Percentiles rank a stretch among this genome's conserved stretches.
Evolutionary conservation across 305 asterid species (phyloP).

Genomic region (Rubia peregrina): DNA sequence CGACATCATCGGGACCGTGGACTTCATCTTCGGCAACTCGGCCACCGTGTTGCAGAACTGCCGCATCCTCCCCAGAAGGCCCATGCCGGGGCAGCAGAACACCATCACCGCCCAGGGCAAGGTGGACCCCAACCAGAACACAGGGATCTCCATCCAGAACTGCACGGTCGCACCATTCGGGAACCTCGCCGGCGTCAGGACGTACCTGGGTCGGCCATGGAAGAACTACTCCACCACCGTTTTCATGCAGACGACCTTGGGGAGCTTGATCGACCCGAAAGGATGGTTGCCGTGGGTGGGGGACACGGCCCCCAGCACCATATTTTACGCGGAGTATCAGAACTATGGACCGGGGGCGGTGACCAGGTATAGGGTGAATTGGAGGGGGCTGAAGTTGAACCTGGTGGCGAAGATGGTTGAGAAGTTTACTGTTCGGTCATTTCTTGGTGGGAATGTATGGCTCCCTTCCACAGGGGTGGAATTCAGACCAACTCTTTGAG

Average conservation of each 20-base stretch:
- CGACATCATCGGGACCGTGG: slow-evolving; percentile 56
- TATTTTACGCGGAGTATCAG: slow-evolving; percentile 54
- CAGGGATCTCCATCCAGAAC: slow-evolving; percentile 63
- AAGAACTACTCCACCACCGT: slow-evolving; percentile 64
- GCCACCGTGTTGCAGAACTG: slow-evolving; percentile 64
- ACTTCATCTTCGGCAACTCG: slow-evolving; percentile 75
- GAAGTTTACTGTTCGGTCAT: slow-evolving; percentile 49
- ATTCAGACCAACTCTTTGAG: slow-evolving; percentile 47
- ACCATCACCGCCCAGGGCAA: slow-evolving; percentile 81
- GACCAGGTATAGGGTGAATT: slow-evolving; percentile 47
- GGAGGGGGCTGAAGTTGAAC: slow-evolving; percentile 57
- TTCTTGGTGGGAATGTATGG: slow-evolving; percentile 50
- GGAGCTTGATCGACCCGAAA: slow-evolving; percentile 30
- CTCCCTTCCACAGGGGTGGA: slow-evolving; percentile 36
- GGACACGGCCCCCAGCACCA: slow-evolving; percentile 40
- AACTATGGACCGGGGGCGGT: slow-evolving; percentile 53
- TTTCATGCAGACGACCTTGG: slow-evolving; percentile 32
- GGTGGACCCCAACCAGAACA: slow-evolving; percentile 64
- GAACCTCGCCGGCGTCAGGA: slow-evolving; percentile 45
- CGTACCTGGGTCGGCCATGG: slow-evolving; percentile 73
- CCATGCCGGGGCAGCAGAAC: slow-evolving; percentile 56
- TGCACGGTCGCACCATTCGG: slow-evolving; percentile 45
- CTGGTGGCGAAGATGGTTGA: slow-evolving; percentile 30
- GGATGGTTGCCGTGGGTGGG: slow-evolving; percentile 91
- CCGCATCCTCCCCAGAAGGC: slow-evolving; percentile 49